Conservation (phyloP, 1,284 basidiomycete species). For the Dichomitus squalens region DNA sequence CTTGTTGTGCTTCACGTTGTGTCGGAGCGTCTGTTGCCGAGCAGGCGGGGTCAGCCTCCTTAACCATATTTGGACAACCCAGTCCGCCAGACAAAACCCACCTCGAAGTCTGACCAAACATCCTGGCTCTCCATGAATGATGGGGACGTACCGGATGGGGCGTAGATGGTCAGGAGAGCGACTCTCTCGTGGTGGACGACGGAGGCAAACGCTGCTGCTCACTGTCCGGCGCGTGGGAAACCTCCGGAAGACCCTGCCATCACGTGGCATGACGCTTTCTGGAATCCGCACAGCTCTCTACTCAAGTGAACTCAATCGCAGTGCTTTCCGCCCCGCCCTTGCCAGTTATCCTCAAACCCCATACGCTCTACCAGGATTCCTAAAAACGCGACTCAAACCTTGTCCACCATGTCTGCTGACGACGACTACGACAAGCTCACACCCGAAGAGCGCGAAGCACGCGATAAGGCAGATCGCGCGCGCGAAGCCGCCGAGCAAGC, state of each 20-base stretch:
- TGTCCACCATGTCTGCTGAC: constrained; percentile 26
- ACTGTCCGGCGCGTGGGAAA: constrained; percentile 20
- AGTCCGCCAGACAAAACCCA: constrained; percentile 35
- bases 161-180: constrained; percentile 10
- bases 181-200: constrained; percentile 13
- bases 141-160: constrained; percentile 17
- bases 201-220: constrained; percentile 17
- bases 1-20: constrained; percentile 56
- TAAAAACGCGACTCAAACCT: not conserved
- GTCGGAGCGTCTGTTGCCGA: constrained; percentile 44
- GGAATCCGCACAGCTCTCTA: constrained; percentile 9
- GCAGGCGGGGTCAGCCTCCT: constrained; percentile 15
- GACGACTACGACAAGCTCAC: constrained; percentile 80
- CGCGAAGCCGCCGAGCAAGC: constrained; percentile 84
- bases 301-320: not conserved
- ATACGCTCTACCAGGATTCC: not conserved
- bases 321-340: not conserved
- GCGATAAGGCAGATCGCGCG: constrained; percentile 69
- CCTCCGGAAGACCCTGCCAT: not conserved
- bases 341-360: not conserved
- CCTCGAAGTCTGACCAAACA: constrained; percentile 65
- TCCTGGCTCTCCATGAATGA: constrained; percentile 47
- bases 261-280: constrained; percentile 23
- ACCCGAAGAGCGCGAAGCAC: constrained; percentile 73
- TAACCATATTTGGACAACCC: not conserved